Base-by-base conservation (phyloP, 2,329 filamentous ascomycete genomes). In the Dactylellina drechsleri region DNA sequence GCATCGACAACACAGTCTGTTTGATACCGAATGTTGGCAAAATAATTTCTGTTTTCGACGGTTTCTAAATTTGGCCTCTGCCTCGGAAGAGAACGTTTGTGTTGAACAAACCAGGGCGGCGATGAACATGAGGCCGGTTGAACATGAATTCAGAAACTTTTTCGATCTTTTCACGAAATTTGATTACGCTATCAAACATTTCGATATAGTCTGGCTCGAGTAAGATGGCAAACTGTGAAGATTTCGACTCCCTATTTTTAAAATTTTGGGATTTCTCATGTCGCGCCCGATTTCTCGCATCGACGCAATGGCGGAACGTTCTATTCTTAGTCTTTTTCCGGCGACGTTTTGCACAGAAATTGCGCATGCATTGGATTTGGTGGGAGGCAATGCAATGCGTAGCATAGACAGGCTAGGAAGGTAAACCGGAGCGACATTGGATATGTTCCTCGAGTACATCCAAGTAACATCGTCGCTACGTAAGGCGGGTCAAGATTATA, bases 31-130 rank as follows among this genome's bases (percentile, higher is more conserved):
- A 47, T 7, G 52, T 62, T 56, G 43, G 66, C 20, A 56, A 58
- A 62, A 64, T 54, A 26, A 67, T 75, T 75, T 53, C 71, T 58
- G 31, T 40, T 75, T 65, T 65, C 45, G 64, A 57, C 15, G 43
- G 36, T 45, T 71, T 68, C 64, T 68, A 75, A 64, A 64, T 68
- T 68, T 68, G 68, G 50, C 64, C 23, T 2, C 4, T 23, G 12
- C n/a, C 43, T n/a, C 5, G 8, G 36, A 58, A 52, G 2, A 52
- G 2, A 52, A 13, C 47, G 18, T 7, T 13, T 13, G 20, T 20
- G 47, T 52, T 23, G 16, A 7, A n/a, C 18, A 18, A 52, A 18
- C 16, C 20, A 18, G 8, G 16, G 12, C 45, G 16, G 40, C 40
- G 40, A n/a, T n/a, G 40, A 43, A n/a, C n/a, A 43, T 43, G 5